These are phyloP conservation scores for Eustoma russellianum DNA, from an alignment of 257 asterid genomes.

Conservation along the genomic window DNA sequence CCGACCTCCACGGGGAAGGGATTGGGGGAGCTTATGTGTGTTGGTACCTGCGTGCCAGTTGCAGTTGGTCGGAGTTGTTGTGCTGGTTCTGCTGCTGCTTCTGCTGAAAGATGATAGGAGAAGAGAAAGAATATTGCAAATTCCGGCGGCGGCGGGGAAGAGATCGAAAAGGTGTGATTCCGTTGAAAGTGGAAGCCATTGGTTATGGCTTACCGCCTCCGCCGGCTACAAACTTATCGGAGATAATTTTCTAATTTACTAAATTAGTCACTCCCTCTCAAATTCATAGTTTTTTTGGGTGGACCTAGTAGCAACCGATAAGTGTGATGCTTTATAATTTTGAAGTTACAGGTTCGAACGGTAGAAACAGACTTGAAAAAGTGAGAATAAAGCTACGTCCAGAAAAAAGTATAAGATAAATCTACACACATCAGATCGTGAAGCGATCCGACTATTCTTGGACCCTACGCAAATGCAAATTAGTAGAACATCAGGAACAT, in stretches of 20 bases:
- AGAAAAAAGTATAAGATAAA: no score
- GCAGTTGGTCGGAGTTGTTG: slow-evolving; percentile 15
- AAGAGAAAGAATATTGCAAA: slow-evolving; percentile 1
- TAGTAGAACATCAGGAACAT: no score
- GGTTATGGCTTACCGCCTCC: not conserved
- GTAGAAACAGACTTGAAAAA: no score
- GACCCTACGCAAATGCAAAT: no score
- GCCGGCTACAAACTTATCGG: not conserved
- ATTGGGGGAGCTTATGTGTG: not conserved
- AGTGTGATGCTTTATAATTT: no score
- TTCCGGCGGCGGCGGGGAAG: slow-evolving; percentile 4
- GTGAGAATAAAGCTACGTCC: no score
- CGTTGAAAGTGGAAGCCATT: slow-evolving; percentile 14
- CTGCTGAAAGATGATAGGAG: not conserved
- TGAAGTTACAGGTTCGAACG: no score
- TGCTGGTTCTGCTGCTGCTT: slow-evolving; percentile 7
- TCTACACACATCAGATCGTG: no score
- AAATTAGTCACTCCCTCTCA: no score
- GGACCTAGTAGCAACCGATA: no score
- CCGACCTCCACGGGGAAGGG: not conserved
- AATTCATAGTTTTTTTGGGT: no score
- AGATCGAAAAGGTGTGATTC: slow-evolving; percentile 9
- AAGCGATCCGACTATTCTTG: no score
- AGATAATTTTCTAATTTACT: not conserved
- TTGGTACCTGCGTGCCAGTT: slow-evolving; percentile 17